phyloP scores from a whole-genome alignment of 1,284 basidiomycete genomes.

The Dichomitus squalens region DNA sequence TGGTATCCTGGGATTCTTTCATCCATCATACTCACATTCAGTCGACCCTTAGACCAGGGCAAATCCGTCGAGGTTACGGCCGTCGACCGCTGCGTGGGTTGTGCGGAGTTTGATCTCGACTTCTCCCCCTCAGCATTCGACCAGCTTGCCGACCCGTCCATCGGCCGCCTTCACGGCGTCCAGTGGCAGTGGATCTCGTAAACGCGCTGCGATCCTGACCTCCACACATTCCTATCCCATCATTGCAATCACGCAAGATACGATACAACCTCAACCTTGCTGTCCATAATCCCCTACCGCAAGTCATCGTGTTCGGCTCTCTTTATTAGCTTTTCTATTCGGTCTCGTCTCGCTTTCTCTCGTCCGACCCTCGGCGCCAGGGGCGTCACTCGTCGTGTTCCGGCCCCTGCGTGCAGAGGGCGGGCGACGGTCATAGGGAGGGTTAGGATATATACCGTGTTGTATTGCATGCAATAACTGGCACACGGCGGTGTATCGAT shows the following conservation, averaged over 20 bases:
- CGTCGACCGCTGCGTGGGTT: slow-evolving; percentile 65
- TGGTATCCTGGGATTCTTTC: background rate
- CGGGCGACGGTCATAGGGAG: slow-evolving; percentile 23
- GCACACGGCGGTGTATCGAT: slow-evolving; percentile 16
- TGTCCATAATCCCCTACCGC: background rate
- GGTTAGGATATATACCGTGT: slow-evolving; percentile 12
- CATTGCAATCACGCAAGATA: background rate
- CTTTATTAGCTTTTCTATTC: slow-evolving; percentile 24
- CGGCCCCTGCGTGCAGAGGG: slow-evolving; percentile 29
- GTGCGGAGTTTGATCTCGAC: slow-evolving; percentile 53
- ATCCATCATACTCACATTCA: background rate
- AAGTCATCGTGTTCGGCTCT: slow-evolving; percentile 16
- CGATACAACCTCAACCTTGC: slow-evolving; percentile 11
- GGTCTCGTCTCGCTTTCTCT: slow-evolving; percentile 4
- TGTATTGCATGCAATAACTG: slow-evolving; percentile 24
- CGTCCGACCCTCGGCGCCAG: slow-evolving; percentile 27
- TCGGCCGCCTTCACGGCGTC: slow-evolving; percentile 56
- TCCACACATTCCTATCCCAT: background rate
- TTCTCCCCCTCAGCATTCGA: slow-evolving; percentile 60
- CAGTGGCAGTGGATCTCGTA: slow-evolving; percentile 49
- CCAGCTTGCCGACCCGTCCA: slow-evolving; percentile 32
- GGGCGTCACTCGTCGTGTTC: slow-evolving; percentile 23
- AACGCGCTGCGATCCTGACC: slow-evolving; percentile 4
- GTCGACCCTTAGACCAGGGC: slow-evolving; percentile 46
- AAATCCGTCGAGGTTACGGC: slow-evolving; percentile 51